These are phyloP conservation scores for Rhododendron griersonianum DNA, from an alignment of 148 eudicot genomes.

Conservation along the genomic window DNA sequence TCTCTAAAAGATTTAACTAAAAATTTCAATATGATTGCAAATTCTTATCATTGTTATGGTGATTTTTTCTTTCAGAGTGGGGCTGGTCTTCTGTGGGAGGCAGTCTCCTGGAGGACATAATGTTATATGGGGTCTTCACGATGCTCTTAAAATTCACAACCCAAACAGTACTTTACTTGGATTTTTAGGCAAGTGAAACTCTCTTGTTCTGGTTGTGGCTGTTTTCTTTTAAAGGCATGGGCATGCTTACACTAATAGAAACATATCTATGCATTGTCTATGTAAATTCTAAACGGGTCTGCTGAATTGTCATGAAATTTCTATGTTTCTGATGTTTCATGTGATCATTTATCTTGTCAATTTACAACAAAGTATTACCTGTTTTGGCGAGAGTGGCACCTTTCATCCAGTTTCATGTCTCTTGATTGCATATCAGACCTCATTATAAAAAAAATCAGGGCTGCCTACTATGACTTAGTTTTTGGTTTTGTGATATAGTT, in stretches of 20 bases:
- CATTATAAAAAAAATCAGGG: background rate
- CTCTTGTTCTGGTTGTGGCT: background rate
- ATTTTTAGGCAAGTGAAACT: slow-evolving; percentile 63
- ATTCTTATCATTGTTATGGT: background rate
- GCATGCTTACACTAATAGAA: background rate
- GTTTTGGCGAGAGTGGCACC: background rate
- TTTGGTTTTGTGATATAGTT: background rate
- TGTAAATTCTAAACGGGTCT: background rate
- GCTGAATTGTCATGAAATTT: background rate
- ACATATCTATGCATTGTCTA: background rate
- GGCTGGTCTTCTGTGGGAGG: slow-evolving; percentile 88
- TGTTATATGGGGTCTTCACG: slow-evolving; percentile 90
- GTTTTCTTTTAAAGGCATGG: background rate
- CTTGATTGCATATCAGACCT: background rate
- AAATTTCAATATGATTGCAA: background rate
- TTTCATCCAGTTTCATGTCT: slow-evolving; percentile 1
- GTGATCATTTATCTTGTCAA: background rate
- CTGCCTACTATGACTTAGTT: background rate
- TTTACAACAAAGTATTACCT: background rate
- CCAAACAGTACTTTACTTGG: slow-evolving; percentile 69
- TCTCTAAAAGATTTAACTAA: background rate
- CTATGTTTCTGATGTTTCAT: background rate
- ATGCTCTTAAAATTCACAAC: slow-evolving; percentile 84
- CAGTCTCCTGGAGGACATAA: slow-evolving; percentile 99
- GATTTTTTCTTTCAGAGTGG: slow-evolving; percentile 54